Base-by-base conservation (phyloP, 768 basidiomycete genomes). In the Podaxis carcinomalis region DNA sequence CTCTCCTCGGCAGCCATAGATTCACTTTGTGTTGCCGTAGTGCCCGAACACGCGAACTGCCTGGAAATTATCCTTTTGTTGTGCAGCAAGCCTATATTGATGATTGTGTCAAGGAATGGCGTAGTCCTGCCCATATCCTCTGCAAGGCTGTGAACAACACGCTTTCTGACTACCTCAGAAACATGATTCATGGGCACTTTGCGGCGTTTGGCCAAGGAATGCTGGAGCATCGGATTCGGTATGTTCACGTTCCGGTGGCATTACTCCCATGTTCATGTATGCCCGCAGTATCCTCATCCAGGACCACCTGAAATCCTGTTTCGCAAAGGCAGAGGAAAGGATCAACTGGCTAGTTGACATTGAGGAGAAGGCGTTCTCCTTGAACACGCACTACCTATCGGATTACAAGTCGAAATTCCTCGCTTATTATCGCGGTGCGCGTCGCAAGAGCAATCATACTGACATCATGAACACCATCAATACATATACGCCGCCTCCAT, bases 1-100 rank as follows among this genome's bases (percentile, higher is more conserved):
- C 37, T 52, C 42, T 50, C 32, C 39, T 28, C 51, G 6, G 40
- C 36, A 16, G 23, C 32, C 19, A 36, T 35, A 19, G 21, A 27
- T 52, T 10, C 42, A 59, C 3, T 32, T 42, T 36, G 7, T 25
- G 53, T 32, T n/a, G 57, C 36, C 35, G 6, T 80, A 0, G 0
- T 90, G 90, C 21, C 1, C 80, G 85, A 2, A 87, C 88, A 0
- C 82, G 90, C 1, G 89, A 90, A 65, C 77, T 91, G 0, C 89
- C 88, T 0, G 85, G 82, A 11, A 80, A 80, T 61, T 87, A 83
- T 62, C 89, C 88, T 0, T 90, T 86, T 62, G 74, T 84, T 0
- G 84, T 90, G 0, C 82, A 84, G 51, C 68, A 77, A 10, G 66
- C 69, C 0, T 86, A 80, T 61, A 86, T 91, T 51, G 57, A 67